Evolutionary conservation across 768 basidiomycete genomes (phyloP), one percentile per base, ranked within the genome.

Genomic region (Boletus bicolor): DNA sequence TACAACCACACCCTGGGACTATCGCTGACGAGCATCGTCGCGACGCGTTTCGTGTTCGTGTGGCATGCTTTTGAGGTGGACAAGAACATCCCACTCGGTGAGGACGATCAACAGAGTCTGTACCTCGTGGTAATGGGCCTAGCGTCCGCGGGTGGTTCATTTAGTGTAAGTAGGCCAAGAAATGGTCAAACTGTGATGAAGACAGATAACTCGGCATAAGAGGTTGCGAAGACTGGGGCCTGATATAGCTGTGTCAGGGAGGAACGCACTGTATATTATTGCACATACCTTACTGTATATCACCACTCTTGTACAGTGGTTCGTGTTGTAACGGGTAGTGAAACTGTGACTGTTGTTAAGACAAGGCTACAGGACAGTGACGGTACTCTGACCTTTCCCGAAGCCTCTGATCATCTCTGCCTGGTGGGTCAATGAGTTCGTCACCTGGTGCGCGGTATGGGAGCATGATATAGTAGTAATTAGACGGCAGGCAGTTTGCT

Each of bases 101-200:
- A 65, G 49, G 62, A 72, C 51, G 73, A 74, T 34, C 61, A 59
- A 49, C 73, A 75, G 58, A 74, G 67, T 54, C 19, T 74, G 51
- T 75, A 68, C 57, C 55, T 74, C 15, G 49, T 72, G n/a, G 36
- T 62, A 26, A 67, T 39, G 56, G 72, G 63, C 12, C 38, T 59
- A 53, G 51, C 45, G 7, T 59, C 49, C 30, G 35, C 11, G 19
- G 50, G 60, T 3, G 43, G 48, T 17, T 54, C 49, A 30, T 46
- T 58, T 45, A 28, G 36, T 4, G 24, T 47, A 17, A 38, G 48
- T n/a, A 24, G 37, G 41, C 15, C 5, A 32, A 43, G 21, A 21
- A 53, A 39, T 38, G 51, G n/a, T 32, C 38, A 26, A 42, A 38
- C 17, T 4, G 21, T 38, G 50, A 43, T 34, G 24, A 34, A 34